Evolutionary conservation across 306 rosid species (phyloP), one percentile per base, ranked within the genome.

Genomic region (Dalbergia oliveri): DNA sequence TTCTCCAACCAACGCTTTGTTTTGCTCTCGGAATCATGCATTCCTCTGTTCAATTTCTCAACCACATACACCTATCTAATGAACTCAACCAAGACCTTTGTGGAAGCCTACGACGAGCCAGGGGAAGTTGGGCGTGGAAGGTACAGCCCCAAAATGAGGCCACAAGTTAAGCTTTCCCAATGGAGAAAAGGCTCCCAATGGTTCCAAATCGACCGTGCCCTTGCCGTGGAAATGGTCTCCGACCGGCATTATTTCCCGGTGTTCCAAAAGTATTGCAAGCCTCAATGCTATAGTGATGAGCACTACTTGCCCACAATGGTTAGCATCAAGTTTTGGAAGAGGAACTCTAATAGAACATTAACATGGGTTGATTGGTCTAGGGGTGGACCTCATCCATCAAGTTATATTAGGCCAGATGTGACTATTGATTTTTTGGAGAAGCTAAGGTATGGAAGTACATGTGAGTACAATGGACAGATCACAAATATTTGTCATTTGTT

Each of bases 181-280:
- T 95, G 99, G 99, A 79, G 97, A 5, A 95, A 95, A 69, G 98
- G 99, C 4, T 93, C 97, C 3, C 98, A 93, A n/a, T 95, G 99
- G 99, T 95, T 95, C 69, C 91, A 85, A 77, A 77, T 93, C 31
- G 92, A 93, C 82, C 89, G 99, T 0, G 33, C 9, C 8, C 71
- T 91, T 0, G 97, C 97, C 33, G 4, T 79, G 2, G 85, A 80
- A 49, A 58, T 93, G 4, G 82, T 93, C 31, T 87, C 97, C 0
- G 97, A 93, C 75, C 37, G 1, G 0, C 58, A 4, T 11, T 93
- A 87, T 31, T 93, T 85, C 66, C 78, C 93, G 0, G 11, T 88
- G 49, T 93, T 93, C 43, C n/a, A 67, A 4, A 86, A 62, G 62
- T 21, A 70, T 3, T 93, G 98, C 69, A 57, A 15, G 4, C 83